Evolutionary conservation across 805 yeast species (phyloP), one percentile per base, ranked within the genome.

Genomic region (Pichia californica): DNA sequence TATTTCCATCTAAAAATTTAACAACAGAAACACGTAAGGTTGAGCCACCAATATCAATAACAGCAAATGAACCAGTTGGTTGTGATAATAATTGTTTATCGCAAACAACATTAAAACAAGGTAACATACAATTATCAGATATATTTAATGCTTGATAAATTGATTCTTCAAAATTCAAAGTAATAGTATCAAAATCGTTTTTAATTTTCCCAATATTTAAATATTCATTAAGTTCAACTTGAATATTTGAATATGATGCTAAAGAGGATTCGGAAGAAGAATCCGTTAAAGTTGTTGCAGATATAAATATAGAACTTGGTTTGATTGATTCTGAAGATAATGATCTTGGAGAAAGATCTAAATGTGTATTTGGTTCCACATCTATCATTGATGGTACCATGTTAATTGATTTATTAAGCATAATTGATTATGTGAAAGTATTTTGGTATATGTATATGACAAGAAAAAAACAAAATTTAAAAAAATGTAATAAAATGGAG

Each of bases 1-100:
- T 35, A 10, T 39, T 38, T 9, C 35, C 31, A 5, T 40, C 40
- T 7, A 38, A 7, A 15, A 58, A 42, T 14, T 46, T 39, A 10
- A 60, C 46, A 7, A 61, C 32, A 7, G 56, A 58, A 7, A 71
- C 61, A 31, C 79, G 60, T 16, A 76, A 55, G 1, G 81, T 76
- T 1, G 77, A 69, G 2, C 81, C 82, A 8, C 82, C 82, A 38
- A 77, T 56, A 49, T 77, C 82, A 18, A 77, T 61, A 26, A 64
- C 73, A 52, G 68, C 64, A 57, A 46, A 72, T 5, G 36, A 29
- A 7, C 58, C 58, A 8, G 14, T 26, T n/a, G 36, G 29, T 11
- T 30, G 7, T 2, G 18, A 25, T 5, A 10, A 5, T 6, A 18
- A 15, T 7, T 38, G n/a, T n/a, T n/a, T 28, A 14, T 38, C 34